Evolutionary conservation across 768 basidiomycete genomes (phyloP), one percentile per base, ranked within the genome.

Genomic region (Tulasnella sp.): DNA sequence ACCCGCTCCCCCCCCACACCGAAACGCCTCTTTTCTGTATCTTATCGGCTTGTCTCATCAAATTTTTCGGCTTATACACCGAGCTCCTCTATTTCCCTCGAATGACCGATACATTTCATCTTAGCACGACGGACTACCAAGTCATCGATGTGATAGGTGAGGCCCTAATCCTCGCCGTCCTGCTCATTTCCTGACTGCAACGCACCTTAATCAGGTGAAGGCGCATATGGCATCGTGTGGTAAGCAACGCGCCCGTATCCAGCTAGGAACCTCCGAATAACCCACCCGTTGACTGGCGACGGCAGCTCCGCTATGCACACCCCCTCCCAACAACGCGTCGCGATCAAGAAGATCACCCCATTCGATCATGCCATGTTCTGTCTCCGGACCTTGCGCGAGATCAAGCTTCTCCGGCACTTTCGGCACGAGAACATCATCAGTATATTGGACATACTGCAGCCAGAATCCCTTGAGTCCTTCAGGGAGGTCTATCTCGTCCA

Each of bases 281-380:
- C 55, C 12, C 21, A 17, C 31, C 31, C n/a, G 31, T 19, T 21
- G 5, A 7, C 9, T 8, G 11, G 17, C 9, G 3, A 41, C 25
- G 22, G 25, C 48, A 69, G 66, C 71, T 93, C 92, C 22, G 93
- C 93, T 3, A 74, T 92, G 2, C 92, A 98, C 69, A 70, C 81
- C 62, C 84, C 90, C 1, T 88, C 87, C 53, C 83, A 84, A 53
- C 85, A 89, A 60, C 91, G 91, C 71, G 94, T 98, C 62, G 93
- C 93, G 56, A 92, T 96, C 77, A 96, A 96, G 78, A 89, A 89
- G 74, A 92, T 96, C 72, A 83, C 87, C 0, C 92, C 92, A 4
- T 96, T 94, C 65, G 92, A 94, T 69, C 92, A 93, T 68, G 84
- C 91, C 60, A 91, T 94, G 88, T 93, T 92, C 73, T 90, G 88